phyloP scores from a whole-genome alignment of 371 early-diverging fungal genomes.

The Apophysomyces elegans region DNA sequence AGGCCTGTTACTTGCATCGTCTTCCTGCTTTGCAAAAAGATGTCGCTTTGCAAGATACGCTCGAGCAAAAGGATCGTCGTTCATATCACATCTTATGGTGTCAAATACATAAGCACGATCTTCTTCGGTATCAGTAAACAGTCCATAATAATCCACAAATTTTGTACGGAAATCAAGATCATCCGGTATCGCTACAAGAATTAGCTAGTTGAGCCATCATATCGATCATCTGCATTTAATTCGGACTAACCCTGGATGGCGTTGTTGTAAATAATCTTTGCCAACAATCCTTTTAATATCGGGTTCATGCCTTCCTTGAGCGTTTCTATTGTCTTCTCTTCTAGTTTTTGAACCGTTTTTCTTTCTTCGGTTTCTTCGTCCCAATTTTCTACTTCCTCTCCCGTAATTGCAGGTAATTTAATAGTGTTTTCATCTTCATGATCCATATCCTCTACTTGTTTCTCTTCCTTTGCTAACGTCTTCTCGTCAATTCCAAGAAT shows the following conservation, averaged over 20 bases:
- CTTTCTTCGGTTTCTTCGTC: constrained; percentile 39
- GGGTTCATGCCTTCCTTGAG: constrained; percentile 65
- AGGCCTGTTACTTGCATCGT: constrained; percentile 19
- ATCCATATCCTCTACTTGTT: constrained; percentile 46
- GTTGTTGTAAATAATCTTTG: constrained; percentile 79
- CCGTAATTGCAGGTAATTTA: constrained; percentile 62
- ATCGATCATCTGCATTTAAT: neutral
- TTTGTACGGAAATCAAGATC: constrained; percentile 76
- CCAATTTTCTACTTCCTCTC: constrained; percentile 54
- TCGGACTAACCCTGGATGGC: constrained; percentile 69
- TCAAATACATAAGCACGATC: constrained; percentile 59
- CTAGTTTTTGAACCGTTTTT: constrained; percentile 46
- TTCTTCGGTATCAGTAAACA: constrained; percentile 61
- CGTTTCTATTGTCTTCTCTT: constrained; percentile 50
- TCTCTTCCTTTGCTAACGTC: constrained; percentile 39
- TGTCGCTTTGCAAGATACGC: constrained; percentile 66
- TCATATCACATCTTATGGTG: constrained; percentile 69
- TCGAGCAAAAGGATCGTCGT: constrained; percentile 55
- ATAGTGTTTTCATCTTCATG: constrained; percentile 54
- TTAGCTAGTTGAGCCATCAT: no score
- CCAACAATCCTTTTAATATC: constrained; percentile 81
- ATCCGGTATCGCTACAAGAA: constrained; percentile 60
- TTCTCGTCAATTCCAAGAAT: constrained; percentile 71
- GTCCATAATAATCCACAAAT: constrained; percentile 70
- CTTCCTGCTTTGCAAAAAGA: constrained; percentile 37